A percentile compares a stretch with the other conserved stretches of the same genome.
Conservation (phyloP, 1,139 yeast species). For the Neolecta irregularis region DNA sequence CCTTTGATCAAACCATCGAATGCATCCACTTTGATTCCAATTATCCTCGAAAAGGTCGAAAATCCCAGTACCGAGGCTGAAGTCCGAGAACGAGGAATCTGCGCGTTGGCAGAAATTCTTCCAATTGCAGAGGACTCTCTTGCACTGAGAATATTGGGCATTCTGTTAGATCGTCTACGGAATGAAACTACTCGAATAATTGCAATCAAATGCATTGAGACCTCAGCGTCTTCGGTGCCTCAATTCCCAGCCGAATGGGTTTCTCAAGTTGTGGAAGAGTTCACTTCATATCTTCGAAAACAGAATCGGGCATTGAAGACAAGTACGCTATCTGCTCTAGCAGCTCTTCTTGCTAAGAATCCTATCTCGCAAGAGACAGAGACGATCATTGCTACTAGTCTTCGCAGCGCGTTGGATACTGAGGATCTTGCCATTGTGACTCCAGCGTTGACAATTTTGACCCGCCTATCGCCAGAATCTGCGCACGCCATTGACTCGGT, state of each 20-base stretch:
- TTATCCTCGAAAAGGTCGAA: conserved; percentile 27
- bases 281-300: conserved; percentile 18
- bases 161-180: conserved; percentile 19
- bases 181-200: conserved; percentile 23
- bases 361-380: conserved; percentile 14
- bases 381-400: conserved; percentile 10
- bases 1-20: no score
- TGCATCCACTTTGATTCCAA: no score
- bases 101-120: conserved; percentile 24
- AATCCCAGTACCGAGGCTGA: conserved; percentile 36
- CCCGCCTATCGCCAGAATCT: conserved; percentile 4
- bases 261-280: conserved; percentile 14
- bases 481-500: conserved; percentile 4
- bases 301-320: conserved; percentile 19
- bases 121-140: background rate
- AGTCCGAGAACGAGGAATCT: conserved; percentile 34
- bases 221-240: conserved; percentile 12
- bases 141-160: conserved; percentile 16
- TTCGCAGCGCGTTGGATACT: conserved; percentile 4
- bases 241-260: conserved; percentile 17
- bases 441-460: conserved; percentile 8
- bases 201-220: conserved; percentile 19
- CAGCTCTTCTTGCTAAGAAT: conserved; percentile 15
- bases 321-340: conserved; percentile 19
- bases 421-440: conserved; percentile 14